Base-by-base conservation (phyloP, 257 asterid genomes). In the Nicotiana knightiana region DNA sequence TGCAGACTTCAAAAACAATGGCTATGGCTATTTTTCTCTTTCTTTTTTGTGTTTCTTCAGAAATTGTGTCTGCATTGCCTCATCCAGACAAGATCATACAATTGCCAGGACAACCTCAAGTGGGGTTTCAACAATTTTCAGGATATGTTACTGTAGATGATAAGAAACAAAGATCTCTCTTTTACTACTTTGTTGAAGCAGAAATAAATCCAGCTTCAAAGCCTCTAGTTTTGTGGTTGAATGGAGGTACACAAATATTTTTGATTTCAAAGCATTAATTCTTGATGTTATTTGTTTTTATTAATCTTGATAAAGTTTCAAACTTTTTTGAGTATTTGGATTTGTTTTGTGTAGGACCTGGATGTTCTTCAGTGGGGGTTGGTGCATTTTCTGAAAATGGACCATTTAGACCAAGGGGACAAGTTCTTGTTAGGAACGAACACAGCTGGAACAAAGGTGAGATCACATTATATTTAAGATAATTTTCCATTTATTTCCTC, bases 301-400 rank as follows among this genome's bases (percentile, higher is more conserved):
- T 39, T 1, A 39, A 39, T 39, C 53, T 48, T 75, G 63, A 2
- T 11, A 33, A 43, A 53, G 9, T 17, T 21, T 75, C 13, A 16
- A 17, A 13, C n/a, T 5, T 48, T 32, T 15, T 7, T 17, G 76
- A 67, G 66, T 32, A 67, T 30, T n/a, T 81, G 55, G 10, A 81
- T 13, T 13, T 84, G 53, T 65, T 82, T 71, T 11, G 39, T 85
- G 86, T 84, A 92, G 96, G 97, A 67, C 97, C 94, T 80, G 94
- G 97, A 30, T 92, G 97, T 39, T 92, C 97, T 73, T 92, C 94
- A 37, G 85, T 90, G 86, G 97, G 97, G 24, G 93, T 92, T 82
- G 97, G 97, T 65, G 97, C 94, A 84, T 92, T 92, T 79, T 92
- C 94, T 85, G 94, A 92, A 89, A 90, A 92, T 86, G 97, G 97